Conservation (phyloP, 441 rosid genomes). For the Erysimum pusillum region DNA sequence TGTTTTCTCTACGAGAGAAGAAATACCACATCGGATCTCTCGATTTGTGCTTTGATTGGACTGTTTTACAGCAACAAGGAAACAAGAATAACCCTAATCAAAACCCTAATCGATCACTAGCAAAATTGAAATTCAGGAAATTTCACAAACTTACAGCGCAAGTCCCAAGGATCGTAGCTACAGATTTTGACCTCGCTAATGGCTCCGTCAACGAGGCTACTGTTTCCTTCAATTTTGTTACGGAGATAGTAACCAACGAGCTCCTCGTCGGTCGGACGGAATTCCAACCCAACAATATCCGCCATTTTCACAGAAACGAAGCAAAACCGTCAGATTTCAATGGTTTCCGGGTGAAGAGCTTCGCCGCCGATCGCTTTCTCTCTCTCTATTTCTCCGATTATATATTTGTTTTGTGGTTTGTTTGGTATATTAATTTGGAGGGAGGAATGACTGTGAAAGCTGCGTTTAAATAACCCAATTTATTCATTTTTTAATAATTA, state of each 20-base stretch:
- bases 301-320: conserved; percentile 16
- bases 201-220: not conserved
- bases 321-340: not conserved
- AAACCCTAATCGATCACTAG: not conserved
- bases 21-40: conserved; percentile 58
- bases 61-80: conserved; percentile 22
- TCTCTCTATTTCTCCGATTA: conserved; percentile 17
- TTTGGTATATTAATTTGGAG: conserved; percentile 25
- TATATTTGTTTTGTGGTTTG: not conserved
- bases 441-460: conserved; percentile 3
- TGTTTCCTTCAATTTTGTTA: not conserved
- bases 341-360: not conserved
- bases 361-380: conserved; percentile 22
- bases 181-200: conserved; percentile 40
- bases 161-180: conserved; percentile 62
- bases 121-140: not conserved
- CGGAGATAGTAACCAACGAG: conserved; percentile 36
- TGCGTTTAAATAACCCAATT: not conserved
- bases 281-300: conserved; percentile 15
- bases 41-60: conserved; percentile 32
- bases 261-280: conserved; percentile 47
- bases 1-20: conserved; percentile 49
- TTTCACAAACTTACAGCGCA: conserved; percentile 51
- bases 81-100: not conserved
- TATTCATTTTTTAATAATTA: not conserved